Evolutionary conservation across 225 moss, liverwort and hornwort species (phyloP), one percentile per base, ranked within the genome.

Genomic region (Climacium dendroides): DNA sequence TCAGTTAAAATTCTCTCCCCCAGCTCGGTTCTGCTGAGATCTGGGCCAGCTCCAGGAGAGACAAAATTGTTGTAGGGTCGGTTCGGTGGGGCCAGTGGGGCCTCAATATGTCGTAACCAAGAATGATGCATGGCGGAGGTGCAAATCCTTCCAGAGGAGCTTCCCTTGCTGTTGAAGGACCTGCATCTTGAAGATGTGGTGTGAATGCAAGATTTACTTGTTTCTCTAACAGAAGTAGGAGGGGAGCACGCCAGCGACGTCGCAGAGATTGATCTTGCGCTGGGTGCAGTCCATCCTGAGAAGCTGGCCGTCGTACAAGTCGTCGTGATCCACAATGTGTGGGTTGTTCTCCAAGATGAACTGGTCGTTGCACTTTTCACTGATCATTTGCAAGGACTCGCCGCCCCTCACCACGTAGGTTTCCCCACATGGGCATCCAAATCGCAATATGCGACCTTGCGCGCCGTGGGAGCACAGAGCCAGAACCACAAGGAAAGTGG

Each of bases 331-430:
- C 5, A 90, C 89, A n/a, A 94, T 94, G 64, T 94, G 93, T 6
- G 94, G 94, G 87, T 94, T 94, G 74, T 87, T 92, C 85, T 93
- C 94, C 45, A 94, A 84, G 57, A 94, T 88, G 88, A 94, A 94
- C 78, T 93, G 90, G 73, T 94, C 93, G 54, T 94, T 92, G 89
- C 94, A 94, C 81, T 94, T 94, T 90, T 94, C 93, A 78, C 94
- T 92, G 64, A 94, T 93, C 87, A 85, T 87, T 75, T 94, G 94
- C 65, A 94, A 80, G 34, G 91, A 93, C 86, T 94, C 94, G 45
- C 94, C 94, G 48, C 88, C 87, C n/a, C 83, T 54, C 41, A 93
- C 94, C 41, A 89, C 93, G 52, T 94, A 94, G 2, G 90, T 92
- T 15, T 93, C 92, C n/a, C 94, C 94, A 78, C 94, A 94, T 4